A percentile compares a stretch with the other conserved stretches of the same genome.
These are phyloP conservation scores for Rossbeevera mucosa DNA, from an alignment of 768 basidiomycete species.

Conservation along the genomic window DNA sequence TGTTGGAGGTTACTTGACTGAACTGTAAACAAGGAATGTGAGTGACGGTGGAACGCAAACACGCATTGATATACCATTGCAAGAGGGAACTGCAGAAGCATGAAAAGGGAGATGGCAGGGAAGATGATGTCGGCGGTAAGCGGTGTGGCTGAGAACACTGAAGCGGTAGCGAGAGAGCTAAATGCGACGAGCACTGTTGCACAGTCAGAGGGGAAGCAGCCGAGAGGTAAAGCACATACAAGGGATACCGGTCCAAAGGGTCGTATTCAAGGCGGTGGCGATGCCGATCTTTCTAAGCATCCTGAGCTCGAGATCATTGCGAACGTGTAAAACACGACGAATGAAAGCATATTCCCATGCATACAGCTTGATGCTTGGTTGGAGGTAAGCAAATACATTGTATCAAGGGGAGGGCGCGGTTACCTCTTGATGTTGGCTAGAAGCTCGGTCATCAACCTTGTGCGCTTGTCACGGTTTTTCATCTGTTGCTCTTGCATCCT, in stretches of 20 bases:
- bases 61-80: constrained; percentile 55
- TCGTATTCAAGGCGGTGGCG: constrained; percentile 55
- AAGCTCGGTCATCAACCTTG: constrained; percentile 89
- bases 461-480: constrained; percentile 86
- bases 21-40: constrained; percentile 39
- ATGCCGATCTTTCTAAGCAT: constrained; percentile 84
- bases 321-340: constrained; percentile 67
- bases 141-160: constrained; percentile 55
- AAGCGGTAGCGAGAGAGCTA: constrained; percentile 75
- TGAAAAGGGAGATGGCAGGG: constrained; percentile 90
- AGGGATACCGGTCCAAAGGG: constrained; percentile 68
- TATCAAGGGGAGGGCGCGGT: neutral
- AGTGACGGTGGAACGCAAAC: neutral
- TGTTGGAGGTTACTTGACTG: constrained; percentile 67
- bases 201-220: neutral
- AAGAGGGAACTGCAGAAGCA: constrained; percentile 82
- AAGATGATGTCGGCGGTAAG: constrained; percentile 91
- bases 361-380: constrained; percentile 77
- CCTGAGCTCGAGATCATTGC: constrained; percentile 77
- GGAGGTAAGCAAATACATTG: neutral
- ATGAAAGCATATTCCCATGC: constrained; percentile 95
- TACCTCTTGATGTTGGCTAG: constrained; percentile 86
- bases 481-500: constrained; percentile 83
- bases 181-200: constrained; percentile 65
- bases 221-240: constrained; percentile 24